Percentiles rank a stretch among this genome's conserved stretches.
These are phyloP conservation scores for Hypericum androsaemum DNA, from an alignment of 345 rosid species.

Conservation along the genomic window DNA sequence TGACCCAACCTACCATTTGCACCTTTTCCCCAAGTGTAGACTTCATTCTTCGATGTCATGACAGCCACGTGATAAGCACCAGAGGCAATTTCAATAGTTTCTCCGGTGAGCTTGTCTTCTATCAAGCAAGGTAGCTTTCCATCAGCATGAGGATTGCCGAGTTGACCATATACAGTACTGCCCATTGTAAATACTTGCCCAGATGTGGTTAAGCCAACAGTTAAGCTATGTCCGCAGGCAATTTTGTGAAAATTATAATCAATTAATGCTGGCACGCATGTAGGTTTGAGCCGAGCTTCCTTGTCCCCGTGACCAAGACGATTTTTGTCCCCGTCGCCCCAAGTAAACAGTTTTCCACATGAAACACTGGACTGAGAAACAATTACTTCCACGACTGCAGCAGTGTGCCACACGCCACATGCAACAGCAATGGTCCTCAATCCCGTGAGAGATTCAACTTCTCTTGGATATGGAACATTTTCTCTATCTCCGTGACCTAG, in stretches of 20 bases:
- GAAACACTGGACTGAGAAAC: slow-evolving; percentile 63
- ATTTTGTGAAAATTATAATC: slow-evolving; percentile 70
- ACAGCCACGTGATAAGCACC: slow-evolving; percentile 86
- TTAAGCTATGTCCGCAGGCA: slow-evolving; percentile 90
- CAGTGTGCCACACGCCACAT: slow-evolving; percentile 98
- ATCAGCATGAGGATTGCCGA: slow-evolving; percentile 72
- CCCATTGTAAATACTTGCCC: slow-evolving; percentile 87
- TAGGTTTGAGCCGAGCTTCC: slow-evolving; percentile 79
- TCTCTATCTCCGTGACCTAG: slow-evolving; percentile 83
- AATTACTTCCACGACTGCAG: slow-evolving; percentile 90
- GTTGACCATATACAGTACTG: slow-evolving; percentile 90
- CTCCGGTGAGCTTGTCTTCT: slow-evolving; percentile 55
- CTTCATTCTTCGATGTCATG: slow-evolving; percentile 73
- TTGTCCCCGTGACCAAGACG: slow-evolving; percentile 97
- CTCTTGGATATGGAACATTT: slow-evolving; percentile 60
- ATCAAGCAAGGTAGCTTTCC: slow-evolving; percentile 72
- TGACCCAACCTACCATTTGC: slow-evolving; percentile 97
- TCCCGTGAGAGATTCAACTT: slow-evolving; percentile 81
- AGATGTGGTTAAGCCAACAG: slow-evolving; percentile 74
- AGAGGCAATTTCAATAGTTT: slow-evolving; percentile 70
- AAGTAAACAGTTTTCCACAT: slow-evolving; percentile 86
- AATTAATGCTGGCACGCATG: slow-evolving; percentile 79
- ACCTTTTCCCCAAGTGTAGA: slow-evolving; percentile 94
- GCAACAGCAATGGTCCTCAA: slow-evolving; percentile 74
- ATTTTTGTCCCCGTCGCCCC: slow-evolving; percentile 97